Evolutionary conservation across 306 rosid species (phyloP).

Genomic region (Quercus robur): DNA sequence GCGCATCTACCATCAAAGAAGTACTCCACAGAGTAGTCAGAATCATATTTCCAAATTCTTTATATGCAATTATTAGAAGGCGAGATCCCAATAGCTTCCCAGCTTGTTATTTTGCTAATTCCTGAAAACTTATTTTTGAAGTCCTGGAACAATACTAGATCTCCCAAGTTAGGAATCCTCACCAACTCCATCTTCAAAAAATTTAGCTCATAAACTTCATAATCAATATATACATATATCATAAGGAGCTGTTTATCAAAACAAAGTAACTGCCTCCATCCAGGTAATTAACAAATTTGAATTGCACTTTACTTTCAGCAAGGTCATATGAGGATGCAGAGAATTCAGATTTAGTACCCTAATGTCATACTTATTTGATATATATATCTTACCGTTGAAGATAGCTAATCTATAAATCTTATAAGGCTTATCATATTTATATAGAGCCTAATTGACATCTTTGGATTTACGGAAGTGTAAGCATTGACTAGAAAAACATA

Average conservation of each 20-base stretch:
- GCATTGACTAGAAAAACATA: not conserved
- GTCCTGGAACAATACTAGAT: not conserved
- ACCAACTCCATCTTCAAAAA: not conserved
- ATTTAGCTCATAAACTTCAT: not conserved
- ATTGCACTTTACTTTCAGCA: not conserved
- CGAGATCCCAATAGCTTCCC: not conserved
- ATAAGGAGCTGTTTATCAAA: not conserved
- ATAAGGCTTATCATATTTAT: not conserved
- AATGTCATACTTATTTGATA: not conserved
- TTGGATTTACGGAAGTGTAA: not conserved
- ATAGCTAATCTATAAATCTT: not conserved
- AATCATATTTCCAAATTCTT: too few species aligned
- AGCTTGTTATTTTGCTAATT: not conserved
- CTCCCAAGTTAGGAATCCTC: not conserved
- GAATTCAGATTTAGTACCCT: not conserved
- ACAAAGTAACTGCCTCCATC: not conserved
- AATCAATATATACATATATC: not conserved
- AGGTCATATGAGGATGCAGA: not conserved
- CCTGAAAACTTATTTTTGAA: not conserved
- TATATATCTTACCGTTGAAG: not conserved
- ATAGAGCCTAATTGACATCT: not conserved
- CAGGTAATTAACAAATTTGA: not conserved
- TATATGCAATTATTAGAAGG: not conserved
- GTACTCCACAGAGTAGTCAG: too few species aligned
- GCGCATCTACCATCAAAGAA: too few species aligned